Base-by-base conservation (phyloP, 192 early-diverging fungal genomes). In the Linnemannia schmuckeri region DNA sequence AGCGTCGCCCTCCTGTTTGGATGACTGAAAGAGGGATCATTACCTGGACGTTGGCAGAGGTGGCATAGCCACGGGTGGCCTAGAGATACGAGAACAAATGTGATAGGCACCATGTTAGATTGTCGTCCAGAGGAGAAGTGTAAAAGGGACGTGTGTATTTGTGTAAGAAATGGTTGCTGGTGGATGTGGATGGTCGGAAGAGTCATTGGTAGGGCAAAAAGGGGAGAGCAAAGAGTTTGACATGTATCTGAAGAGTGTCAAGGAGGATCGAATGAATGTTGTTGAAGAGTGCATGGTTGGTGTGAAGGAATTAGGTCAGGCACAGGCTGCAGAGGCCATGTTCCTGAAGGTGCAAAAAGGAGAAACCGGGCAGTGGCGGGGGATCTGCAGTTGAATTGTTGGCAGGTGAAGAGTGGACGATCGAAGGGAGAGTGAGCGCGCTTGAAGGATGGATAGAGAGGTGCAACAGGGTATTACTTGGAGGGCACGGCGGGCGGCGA, bases 31-130 rank as follows among this genome's bases (percentile, higher is more conserved):
- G 35, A 41, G 55, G 49, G n/a, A 73, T 82, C 33, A 77, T 82
- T 84, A 84, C 82, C 82, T 84, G 72, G 68, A 84, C 68, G 52
- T 61, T 30, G 73, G 77, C 49, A 57, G 82, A 57, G 55, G 82
- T 84, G 54, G 82, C 70, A 66, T 84, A 84, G 66, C 82, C 82
- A 84, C 82, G 82, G 73, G 82, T 78, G 49, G 77, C 72, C 82
- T 84, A 84, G 33, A 61, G 10, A n/a, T 20, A 75, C 46, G 20
- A 35, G 30, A 57, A 22, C 20, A 52, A 9, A 13, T 33, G 61
- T 52, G 17, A 18, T 66, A 35, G 61, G 61, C 33, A 12, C 30
- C 33, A 66, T 66, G 61, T 66, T 66, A 66, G 61, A 8, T 30
- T 30, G 8, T 15, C 12, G 30, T 55, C 17, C 18, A 37, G 42